phyloP scores from a whole-genome alignment of 805 yeast genomes.

The Saturnispora hagleri region DNA sequence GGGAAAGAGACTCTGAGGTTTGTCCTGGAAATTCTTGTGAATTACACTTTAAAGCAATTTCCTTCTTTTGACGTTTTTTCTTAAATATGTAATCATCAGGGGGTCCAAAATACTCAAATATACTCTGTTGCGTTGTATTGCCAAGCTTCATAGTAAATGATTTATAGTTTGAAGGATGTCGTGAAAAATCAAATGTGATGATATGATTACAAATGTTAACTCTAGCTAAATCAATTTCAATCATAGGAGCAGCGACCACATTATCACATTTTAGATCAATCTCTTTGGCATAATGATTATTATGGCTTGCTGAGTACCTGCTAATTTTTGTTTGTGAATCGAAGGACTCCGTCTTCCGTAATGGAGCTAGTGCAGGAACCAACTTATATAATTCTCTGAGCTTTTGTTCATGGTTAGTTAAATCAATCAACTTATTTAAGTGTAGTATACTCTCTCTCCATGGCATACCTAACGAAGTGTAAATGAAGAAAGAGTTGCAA shows the following conservation, averaged over 20 bases:
- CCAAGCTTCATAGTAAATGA: constrained; percentile 28
- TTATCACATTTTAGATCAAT: background rate
- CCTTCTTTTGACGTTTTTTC: constrained; percentile 22
- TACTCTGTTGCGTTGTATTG: constrained; percentile 39
- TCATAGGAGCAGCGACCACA: background rate
- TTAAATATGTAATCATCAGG: constrained; percentile 41
- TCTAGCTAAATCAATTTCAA: background rate
- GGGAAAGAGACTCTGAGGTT: background rate
- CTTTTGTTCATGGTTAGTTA: background rate
- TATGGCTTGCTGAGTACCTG: background rate
- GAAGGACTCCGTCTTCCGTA: constrained; percentile 8
- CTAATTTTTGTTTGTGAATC: background rate
- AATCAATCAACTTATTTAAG: background rate
- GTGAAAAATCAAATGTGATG: constrained; percentile 5
- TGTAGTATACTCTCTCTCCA: constrained; percentile 1
- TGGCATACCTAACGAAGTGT: constrained; percentile 27
- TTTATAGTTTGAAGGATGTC: constrained; percentile 9
- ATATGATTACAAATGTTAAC: background rate
- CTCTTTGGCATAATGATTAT: background rate
- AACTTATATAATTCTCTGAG: background rate
- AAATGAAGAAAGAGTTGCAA: constrained; percentile 34
- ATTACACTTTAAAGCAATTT: background rate
- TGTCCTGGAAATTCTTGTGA: background rate
- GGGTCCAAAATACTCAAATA: constrained; percentile 41
- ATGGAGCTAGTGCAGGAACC: background rate